Conservation (phyloP, 1,284 basidiomycete genomes). For the Naganishia sp. region DNA sequence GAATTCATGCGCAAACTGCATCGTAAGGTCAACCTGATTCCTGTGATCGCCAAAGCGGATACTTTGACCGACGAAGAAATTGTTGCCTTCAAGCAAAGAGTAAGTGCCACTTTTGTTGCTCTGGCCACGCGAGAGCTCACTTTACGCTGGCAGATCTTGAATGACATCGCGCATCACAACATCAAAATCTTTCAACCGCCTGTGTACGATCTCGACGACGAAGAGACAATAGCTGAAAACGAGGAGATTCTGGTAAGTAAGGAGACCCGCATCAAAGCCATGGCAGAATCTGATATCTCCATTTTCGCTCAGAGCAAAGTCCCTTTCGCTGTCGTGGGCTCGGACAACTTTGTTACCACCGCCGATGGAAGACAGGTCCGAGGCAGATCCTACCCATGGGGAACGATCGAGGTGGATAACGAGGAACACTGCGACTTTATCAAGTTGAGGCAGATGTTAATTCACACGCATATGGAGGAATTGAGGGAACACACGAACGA, state of each 20-base stretch:
- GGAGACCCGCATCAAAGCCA: not conserved
- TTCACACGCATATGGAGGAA: conserved; percentile 97
- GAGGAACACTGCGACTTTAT: conserved; percentile 98
- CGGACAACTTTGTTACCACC: conserved; percentile 74
- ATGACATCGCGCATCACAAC: conserved; percentile 86
- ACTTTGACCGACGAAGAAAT: conserved; percentile 96
- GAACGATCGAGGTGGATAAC: conserved; percentile 95
- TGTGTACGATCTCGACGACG: conserved; percentile 93
- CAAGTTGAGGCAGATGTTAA: conserved; percentile 96
- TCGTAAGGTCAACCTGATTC: conserved; percentile 94
- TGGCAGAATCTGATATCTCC: not conserved
- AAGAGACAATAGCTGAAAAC: conserved; percentile 91
- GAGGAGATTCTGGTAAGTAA: conserved; percentile 78
- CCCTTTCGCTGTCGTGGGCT: conserved; percentile 94
- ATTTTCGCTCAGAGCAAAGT: conserved; percentile 69
- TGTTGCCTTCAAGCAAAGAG: conserved; percentile 83
- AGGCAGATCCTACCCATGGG: conserved; percentile 93
- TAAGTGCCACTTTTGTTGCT: conserved; percentile 51
- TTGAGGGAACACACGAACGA: conserved; percentile 91
- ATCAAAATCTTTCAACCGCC: conserved; percentile 96
- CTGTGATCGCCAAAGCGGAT: conserved; percentile 82
- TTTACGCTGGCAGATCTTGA: conserved; percentile 66
- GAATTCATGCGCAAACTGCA: conserved; percentile 96
- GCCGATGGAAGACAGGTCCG: conserved; percentile 85
- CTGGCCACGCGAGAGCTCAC: too few relatives aligned